Conservation (phyloP, 2,329 filamentous ascomycete genomes). For the Monosporascus cannonballus region DNA sequence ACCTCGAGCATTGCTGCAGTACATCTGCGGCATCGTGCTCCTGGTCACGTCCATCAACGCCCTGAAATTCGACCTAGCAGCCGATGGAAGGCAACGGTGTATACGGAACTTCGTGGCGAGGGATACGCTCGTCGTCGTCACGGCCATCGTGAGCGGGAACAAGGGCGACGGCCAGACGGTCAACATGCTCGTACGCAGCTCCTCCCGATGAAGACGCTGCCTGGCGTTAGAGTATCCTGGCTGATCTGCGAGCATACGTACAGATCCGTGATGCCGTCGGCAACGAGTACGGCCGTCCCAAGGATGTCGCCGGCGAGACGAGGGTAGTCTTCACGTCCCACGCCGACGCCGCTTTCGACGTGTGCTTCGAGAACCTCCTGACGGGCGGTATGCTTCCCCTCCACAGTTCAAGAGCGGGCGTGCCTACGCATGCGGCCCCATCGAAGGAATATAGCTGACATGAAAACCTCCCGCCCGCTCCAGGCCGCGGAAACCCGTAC, state of each 20-base stretch:
- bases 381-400: constrained; percentile 52
- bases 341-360: constrained; percentile 86
- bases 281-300: constrained; percentile 91
- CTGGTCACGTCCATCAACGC: constrained; percentile 53
- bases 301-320: constrained; percentile 86
- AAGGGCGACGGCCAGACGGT: constrained; percentile 89
- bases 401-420: neutral
- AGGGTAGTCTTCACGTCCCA: constrained; percentile 92
- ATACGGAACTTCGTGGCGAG: constrained; percentile 91
- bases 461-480: constrained; percentile 17
- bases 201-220: neutral
- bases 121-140: constrained; percentile 93
- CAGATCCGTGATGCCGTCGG: constrained; percentile 93
- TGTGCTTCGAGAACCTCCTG: constrained; percentile 88
- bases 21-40: constrained; percentile 52
- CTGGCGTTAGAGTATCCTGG: neutral
- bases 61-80: constrained; percentile 89
- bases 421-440: neutral
- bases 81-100: constrained; percentile 74
- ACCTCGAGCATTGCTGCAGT: constrained; percentile 48
- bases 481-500: constrained; percentile 40
- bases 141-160: constrained; percentile 76
- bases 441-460: constrained; percentile 10
- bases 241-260: neutral
- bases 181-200: constrained; percentile 74